Percentiles rank a stretch among this genome's conserved stretches.
phyloP scores from a whole-genome alignment of 1,284 basidiomycete species.

The Schizophyllum amplum region DNA sequence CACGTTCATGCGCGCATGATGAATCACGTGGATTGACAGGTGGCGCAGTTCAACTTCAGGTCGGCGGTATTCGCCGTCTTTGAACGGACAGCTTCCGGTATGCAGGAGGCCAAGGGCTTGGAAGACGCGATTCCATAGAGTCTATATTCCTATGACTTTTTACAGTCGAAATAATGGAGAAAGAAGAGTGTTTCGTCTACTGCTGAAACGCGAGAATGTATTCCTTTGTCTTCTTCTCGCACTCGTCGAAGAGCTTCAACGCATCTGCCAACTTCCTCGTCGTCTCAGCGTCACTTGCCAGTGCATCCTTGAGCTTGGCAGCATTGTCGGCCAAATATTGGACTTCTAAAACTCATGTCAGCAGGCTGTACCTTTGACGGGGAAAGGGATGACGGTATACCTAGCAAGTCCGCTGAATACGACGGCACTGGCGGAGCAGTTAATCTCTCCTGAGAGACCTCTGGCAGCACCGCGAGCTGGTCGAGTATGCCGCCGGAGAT shows the following conservation, averaged over 20 bases:
- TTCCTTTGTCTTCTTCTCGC: conserved; percentile 32
- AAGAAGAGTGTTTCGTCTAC: too few species aligned
- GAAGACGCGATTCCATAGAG: too few species aligned
- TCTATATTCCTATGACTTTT: too few species aligned
- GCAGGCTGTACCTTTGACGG: neutral
- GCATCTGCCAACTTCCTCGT: conserved; percentile 36
- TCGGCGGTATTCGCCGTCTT: too few species aligned
- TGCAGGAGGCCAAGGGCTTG: too few species aligned
- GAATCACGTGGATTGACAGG: too few species aligned
- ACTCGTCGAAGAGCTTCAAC: conserved; percentile 33
- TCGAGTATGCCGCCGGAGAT: conserved; percentile 36
- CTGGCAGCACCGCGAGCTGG: conserved; percentile 25
- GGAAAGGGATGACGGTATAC: conserved; percentile 2
- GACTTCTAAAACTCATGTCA: conserved; percentile 4
- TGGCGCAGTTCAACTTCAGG: too few species aligned
- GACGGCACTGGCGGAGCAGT: neutral
- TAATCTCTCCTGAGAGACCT: conserved; percentile 14
- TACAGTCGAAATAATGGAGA: too few species aligned
- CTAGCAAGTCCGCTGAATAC: conserved; percentile 3
- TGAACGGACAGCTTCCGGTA: too few species aligned
- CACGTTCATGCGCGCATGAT: too few species aligned
- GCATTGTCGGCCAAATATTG: conserved; percentile 30
- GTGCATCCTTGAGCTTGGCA: conserved; percentile 24
- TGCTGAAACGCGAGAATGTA: conserved; percentile 9
- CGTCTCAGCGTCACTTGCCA: conserved; percentile 29